Evolutionary conservation across 352 stramenopile genomes (phyloP), one percentile per base, ranked within the genome.

Genomic region (Globisporangium nagaii): DNA sequence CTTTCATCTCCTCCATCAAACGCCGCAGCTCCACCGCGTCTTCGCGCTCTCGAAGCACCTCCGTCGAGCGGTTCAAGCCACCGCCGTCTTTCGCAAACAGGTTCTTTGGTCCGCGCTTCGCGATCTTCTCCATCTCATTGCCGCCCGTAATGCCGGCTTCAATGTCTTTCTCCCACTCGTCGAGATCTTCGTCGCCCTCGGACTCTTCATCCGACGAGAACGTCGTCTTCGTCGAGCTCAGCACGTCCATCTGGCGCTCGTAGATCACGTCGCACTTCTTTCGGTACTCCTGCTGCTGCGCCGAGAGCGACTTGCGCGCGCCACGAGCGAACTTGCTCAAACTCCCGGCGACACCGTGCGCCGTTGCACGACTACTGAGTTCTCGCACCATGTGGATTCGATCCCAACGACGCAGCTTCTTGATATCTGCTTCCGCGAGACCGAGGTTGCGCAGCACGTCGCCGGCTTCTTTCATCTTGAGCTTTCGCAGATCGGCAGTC

Each of bases 231-330:
- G 56, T 69, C 2, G 73, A 72, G 57, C 71, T 87, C 28, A 93
- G 56, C 15, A 92, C 81, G 60, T 91, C 73, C 70, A 93, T 88
- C 64, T 93, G 83, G 7, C 78, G 75, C 64, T 87, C 73, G 60
- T 93, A 93, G 44, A 90, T 88, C 52, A 84, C 75, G 54, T 93
- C 80, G 57, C 83, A 93, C 57, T 90, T 88, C 52, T 86, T 86
- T 15, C 77, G 80, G 47, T 93, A 93, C 52, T 90, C 83, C 69
- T 93, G 80, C 56, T 91, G 80, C 48, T 93, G 83, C 9, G 79
- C 80, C 17, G 78, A 90, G 36, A 91, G 65, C 17, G 80, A 89
- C 60, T 93, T 93, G 22, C 80, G 76, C 6, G 73, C 83, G 24
- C 79, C 80, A 68, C 83, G 79, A 40, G 79, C 81, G 48, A 91